Base-by-base conservation (phyloP, 768 basidiomycete species). In the Lactarius tabidus region DNA sequence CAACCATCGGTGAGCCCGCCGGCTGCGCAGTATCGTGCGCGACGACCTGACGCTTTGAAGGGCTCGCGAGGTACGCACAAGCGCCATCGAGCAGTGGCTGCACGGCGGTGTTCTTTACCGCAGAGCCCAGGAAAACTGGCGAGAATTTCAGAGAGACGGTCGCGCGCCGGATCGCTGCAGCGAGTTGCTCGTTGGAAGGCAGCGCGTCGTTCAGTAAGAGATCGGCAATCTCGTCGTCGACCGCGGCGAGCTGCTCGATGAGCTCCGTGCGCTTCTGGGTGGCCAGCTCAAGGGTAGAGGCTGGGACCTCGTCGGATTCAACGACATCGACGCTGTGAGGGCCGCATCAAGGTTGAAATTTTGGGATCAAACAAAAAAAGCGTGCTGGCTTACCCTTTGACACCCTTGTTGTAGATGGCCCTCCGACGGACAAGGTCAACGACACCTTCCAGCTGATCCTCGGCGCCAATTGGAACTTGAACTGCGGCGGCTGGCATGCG, bases 341-440 rank as follows among this genome's bases (percentile, higher is more conserved):
- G 31, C 28, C 12, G 6, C 35, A 15, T n/a, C n/a, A 57, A 59
- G 33, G 5, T 36, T 35, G 39, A 36, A 38, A 14, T 0, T 26
- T 39, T 38, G 63, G 45, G 45, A 35, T 23, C 3, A 38, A 10
- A 35, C 20, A 8, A 41, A 38, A 60, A n/a, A 26, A 58, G 48
- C 45, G n/a, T 5, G 14, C 8, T 31, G 29, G 75, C 83, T 28
- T 73, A 96, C 95, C 97, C 97, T 75, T 98, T 99, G 63, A 85
- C 81, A 70, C 97, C 97, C 73, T 95, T 83, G 73, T 97, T 96
- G 79, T 97, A 98, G 60, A 97, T 82, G 15, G 95, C 85, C 74
- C 93, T 92, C 96, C 92, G 94, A 65, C 90, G 83, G 58, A 99
- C 91, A 38, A 99, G 80, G 76, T 99, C 97, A 36, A 99, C 89